A percentile compares a stretch with the other conserved stretches of the same genome.
Evolutionary conservation across 495 filamentous ascomycete species (phyloP).

Genomic region (Penicillium cosmopolitanum): DNA sequence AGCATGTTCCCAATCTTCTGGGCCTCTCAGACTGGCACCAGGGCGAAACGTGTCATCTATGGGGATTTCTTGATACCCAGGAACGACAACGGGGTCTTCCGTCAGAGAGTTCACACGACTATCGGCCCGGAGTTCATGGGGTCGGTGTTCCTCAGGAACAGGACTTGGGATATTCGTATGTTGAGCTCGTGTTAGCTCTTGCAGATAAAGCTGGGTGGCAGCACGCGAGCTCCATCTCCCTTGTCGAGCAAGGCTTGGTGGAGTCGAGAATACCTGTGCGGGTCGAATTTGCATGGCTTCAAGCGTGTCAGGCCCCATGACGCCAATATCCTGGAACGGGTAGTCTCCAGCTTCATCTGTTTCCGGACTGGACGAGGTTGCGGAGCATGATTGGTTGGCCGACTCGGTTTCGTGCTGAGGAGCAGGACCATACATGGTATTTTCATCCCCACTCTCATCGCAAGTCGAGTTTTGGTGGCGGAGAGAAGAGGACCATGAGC

Average conservation of each 20-base stretch:
- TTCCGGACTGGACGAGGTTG: slow-evolving; percentile 17
- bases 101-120: slow-evolving; percentile 32
- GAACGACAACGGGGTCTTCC: slow-evolving; percentile 44
- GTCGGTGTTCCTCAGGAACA: slow-evolving; percentile 22
- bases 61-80: slow-evolving; percentile 27
- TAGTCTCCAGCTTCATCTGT: slow-evolving; percentile 22
- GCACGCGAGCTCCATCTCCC: slow-evolving; percentile 59
- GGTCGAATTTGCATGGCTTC: slow-evolving; percentile 9
- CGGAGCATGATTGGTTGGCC: slow-evolving; percentile 39
- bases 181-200: slow-evolving; percentile 50
- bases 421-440: slow-evolving; percentile 22
- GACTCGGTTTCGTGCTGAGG: slow-evolving; percentile 30
- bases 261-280: slow-evolving; percentile 24
- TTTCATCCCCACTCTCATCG: slow-evolving; percentile 43
- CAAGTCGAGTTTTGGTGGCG: slow-evolving; percentile 44
- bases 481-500: slow-evolving; percentile 57
- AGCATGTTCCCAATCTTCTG: slow-evolving; percentile 57
- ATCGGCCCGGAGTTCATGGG: slow-evolving; percentile 17
- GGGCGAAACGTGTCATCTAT: slow-evolving; percentile 28
- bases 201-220: slow-evolving; percentile 56
- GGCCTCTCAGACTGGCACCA: slow-evolving; percentile 49
- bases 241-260: slow-evolving; percentile 52
- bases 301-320: slow-evolving; percentile 25
- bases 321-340: slow-evolving; percentile 26
- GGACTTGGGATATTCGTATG: slow-evolving; percentile 15